phyloP scores from a whole-genome alignment of 345 rosid genomes.

The Brassica incana region DNA sequence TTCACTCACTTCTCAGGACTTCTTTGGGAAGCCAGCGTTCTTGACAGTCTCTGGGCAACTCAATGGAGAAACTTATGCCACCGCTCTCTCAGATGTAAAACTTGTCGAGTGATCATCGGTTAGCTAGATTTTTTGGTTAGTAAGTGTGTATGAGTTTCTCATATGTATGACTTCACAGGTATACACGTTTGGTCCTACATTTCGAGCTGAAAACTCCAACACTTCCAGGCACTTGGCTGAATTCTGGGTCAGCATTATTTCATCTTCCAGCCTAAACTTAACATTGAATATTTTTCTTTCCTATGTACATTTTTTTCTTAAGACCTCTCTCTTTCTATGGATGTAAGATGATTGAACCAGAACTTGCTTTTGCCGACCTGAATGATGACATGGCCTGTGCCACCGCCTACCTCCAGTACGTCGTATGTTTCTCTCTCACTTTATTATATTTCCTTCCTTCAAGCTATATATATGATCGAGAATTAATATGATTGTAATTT shows the following conservation, averaged over 20 bases:
- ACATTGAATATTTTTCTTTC: not conserved
- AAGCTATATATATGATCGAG: not conserved
- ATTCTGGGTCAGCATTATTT: conserved; percentile 69
- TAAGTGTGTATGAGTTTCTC: not conserved
- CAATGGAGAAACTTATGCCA: conserved; percentile 95
- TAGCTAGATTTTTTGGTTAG: conserved; percentile 8
- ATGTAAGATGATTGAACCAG: conserved; percentile 95
- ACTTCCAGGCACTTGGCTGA: conserved; percentile 96
- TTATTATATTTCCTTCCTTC: conserved; percentile 29
- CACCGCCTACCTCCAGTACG: conserved; percentile 99
- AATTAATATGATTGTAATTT: conserved; percentile 11
- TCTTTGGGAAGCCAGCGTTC: conserved; percentile 96
- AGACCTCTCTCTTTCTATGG: conserved; percentile 20
- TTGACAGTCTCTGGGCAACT: conserved; percentile 98
- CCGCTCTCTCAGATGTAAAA: conserved; percentile 92
- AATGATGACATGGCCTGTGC: conserved; percentile 99
- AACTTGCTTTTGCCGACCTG: conserved; percentile 97
- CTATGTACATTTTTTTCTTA: conserved; percentile 20
- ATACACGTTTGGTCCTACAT: conserved; percentile 97
- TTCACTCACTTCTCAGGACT: conserved; percentile 56
- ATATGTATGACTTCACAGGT: conserved; percentile 49
- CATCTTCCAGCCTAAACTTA: conserved; percentile 6
- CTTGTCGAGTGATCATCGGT: conserved; percentile 9
- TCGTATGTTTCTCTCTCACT: conserved; percentile 82
- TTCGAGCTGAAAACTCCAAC: conserved; percentile 96